Evolutionary conservation across 2,329 filamentous ascomycete species (phyloP), one percentile per base, ranked within the genome.

Genomic region (Arthrinium phaeospermum): DNA sequence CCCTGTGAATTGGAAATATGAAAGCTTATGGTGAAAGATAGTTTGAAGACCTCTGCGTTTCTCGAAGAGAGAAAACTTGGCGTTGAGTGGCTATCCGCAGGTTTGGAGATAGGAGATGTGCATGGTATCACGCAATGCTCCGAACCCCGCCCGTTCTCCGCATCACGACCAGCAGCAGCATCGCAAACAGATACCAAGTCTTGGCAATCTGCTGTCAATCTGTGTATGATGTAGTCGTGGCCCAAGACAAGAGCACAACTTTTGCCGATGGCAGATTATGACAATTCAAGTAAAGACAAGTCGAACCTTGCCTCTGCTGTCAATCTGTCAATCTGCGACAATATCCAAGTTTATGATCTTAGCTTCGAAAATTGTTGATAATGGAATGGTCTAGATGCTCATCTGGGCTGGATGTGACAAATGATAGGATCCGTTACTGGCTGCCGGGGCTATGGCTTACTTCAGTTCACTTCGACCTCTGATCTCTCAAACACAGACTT

Each of bases 111-210:
- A 13, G 4, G 2, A 30, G 27, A 30, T 30, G 27, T 30, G 27
- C 27, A 14, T 34, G 24, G 51, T n/a, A 41, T n/a, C 34, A 41
- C 13, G 30, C 19, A 34, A 19, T 24, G 57, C 57, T 64, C 57
- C 57, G 57, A 64, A 64, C 57, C 57, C 57, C 57, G 19, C 57
- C 30, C 57, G 41, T 64, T 41, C 57, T 64, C 57, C 57, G 57
- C 57, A 64, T 64, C 57, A 13, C 57, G 57, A 64, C 24, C 10
- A 41, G 30, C 57, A 41, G 30, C 57, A 41, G 34, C 19, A 37
- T 64, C 53, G 27, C 19, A 41, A 64, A 16, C 30, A 41, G 10
- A 19, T 24, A 19, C 13, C 13, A 34, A n/a, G 22, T 64, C 19
- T 14, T 10, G 34, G 22, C 27, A 37, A 13, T 12, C 19, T 41